These are phyloP conservation scores for Neurospora sp. DNA, from an alignment of 495 filamentous ascomycete species.

Conservation along the genomic window DNA sequence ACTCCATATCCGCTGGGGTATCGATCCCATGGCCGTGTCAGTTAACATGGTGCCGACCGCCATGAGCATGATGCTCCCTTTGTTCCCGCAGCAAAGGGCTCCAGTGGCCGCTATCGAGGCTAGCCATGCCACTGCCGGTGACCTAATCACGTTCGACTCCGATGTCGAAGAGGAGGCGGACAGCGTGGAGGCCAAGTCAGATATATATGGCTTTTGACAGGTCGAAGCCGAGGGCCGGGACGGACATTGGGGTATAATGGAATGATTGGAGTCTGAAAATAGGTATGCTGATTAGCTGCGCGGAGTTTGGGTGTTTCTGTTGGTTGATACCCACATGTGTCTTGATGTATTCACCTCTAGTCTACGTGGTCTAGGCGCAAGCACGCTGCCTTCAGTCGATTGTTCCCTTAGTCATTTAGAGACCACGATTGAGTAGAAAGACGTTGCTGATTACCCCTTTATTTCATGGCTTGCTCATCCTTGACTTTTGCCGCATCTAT, in stretches of 20 bases:
- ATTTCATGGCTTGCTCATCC: no score
- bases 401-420: no score
- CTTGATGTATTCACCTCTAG: no score
- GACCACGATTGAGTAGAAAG: no score
- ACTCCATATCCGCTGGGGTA: not conserved
- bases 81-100: not conserved
- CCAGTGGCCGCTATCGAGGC: not conserved
- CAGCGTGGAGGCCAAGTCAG: not conserved
- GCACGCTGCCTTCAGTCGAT: no score
- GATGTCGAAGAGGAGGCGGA: not conserved
- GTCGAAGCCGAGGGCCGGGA: not conserved
- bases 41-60: not conserved
- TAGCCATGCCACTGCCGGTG: not conserved
- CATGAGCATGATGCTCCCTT: no score
- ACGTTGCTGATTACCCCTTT: no score
- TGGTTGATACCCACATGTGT: no score
- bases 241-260: not conserved
- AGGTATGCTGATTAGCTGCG: no score
- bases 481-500: no score
- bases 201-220: not conserved
- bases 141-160: not conserved
- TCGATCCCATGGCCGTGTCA: not conserved
- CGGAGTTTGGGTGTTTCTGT: no score
- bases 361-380: no score
- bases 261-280: not conserved